These are phyloP conservation scores for Trichoderma koningiopsis DNA, from an alignment of 2,329 filamentous ascomycete species.

Conservation along the genomic window DNA sequence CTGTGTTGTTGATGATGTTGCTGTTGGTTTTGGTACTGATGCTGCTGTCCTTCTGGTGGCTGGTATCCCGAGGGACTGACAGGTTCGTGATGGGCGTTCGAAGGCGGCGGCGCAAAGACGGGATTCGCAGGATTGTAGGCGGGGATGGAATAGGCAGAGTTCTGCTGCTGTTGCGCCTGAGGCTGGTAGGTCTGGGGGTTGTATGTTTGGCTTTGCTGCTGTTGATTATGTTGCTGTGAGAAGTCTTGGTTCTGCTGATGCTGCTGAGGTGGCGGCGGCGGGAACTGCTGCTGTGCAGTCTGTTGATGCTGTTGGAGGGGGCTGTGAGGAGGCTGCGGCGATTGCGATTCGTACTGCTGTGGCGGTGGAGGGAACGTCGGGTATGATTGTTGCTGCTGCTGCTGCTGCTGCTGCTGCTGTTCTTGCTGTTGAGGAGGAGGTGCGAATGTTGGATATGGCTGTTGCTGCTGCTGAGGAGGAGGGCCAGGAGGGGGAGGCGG, in stretches of 20 bases:
- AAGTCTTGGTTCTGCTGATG: slow-evolving; percentile 13
- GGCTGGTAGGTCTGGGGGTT: slow-evolving; percentile 13
- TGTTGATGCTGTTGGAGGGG: background rate
- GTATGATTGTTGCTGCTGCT: slow-evolving; percentile 17
- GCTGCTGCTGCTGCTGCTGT: background rate
- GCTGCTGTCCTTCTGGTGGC: slow-evolving; percentile 4
- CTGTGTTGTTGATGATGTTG: background rate
- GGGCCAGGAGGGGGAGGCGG: slow-evolving; percentile 18
- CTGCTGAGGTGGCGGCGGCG: slow-evolving; percentile 13
- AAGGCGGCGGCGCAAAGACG: slow-evolving; percentile 36
- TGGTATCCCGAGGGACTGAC: slow-evolving; percentile 6
- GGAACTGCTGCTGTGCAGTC: slow-evolving; percentile 8
- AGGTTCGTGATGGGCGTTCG: slow-evolving; percentile 10
- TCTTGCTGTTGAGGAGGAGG: background rate
- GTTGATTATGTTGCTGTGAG: background rate
- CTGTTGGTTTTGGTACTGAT: slow-evolving; percentile 19
- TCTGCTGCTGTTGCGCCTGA: background rate
- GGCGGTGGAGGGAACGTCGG: slow-evolving; percentile 12
- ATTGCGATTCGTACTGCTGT: background rate
- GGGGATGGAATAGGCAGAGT: slow-evolving; percentile 35
- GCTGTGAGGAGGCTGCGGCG: background rate
- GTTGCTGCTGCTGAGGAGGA: background rate
- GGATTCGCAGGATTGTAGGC: slow-evolving; percentile 38
- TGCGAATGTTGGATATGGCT: background rate
- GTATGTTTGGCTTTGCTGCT: slow-evolving; percentile 8